Evolutionary conservation across 306 rosid species (phyloP), one percentile per base, ranked within the genome.

Genomic region (Rosa chinensis): DNA sequence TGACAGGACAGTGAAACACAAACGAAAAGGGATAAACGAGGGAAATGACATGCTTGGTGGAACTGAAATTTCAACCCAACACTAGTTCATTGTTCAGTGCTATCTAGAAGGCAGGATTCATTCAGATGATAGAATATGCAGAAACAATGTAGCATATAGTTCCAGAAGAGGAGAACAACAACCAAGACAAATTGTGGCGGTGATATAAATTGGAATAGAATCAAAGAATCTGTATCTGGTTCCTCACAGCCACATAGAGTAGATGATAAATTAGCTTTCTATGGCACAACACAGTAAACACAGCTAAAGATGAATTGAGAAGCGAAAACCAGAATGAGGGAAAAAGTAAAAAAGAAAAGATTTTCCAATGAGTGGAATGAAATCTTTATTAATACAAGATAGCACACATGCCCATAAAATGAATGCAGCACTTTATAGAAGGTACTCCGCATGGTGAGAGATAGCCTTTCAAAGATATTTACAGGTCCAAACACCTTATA

Each of bases 401-500:
- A 71, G 50, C 77, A 83, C 84, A 79, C 88, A 42, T n/a, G 69
- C 79, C n/a, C 20, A 11, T 61, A n/a, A 78, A 58, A 55, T 66
- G 79, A 79, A 58, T 39, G 79, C 58, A 76, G 79, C 43, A 76
- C 81, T 64, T 58, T 43, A 50, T 50, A 78, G 61, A 81, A 73
- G 71, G 40, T 45, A 66, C 83, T 72, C 69, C 58, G 66, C 81
- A 6, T 21, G 76, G 56, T 66, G 44, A 23, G 55, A 44, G 5
- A 50, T 62, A 25, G 76, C 74, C 79, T 81, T 77, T 74, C 79
- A 84, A 48, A 87, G 77, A 84, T 89, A 88, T 86, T 82, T 90
- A 90, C 93, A 89, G 75, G 85, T 78, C 78, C 82, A 84, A 77
- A 84, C 79, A 87, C 87, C 79, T 75, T 84, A 71, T 68, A 63